phyloP scores from a whole-genome alignment of 1,139 yeast genomes.

The Nakaseomyces bracarensis region DNA sequence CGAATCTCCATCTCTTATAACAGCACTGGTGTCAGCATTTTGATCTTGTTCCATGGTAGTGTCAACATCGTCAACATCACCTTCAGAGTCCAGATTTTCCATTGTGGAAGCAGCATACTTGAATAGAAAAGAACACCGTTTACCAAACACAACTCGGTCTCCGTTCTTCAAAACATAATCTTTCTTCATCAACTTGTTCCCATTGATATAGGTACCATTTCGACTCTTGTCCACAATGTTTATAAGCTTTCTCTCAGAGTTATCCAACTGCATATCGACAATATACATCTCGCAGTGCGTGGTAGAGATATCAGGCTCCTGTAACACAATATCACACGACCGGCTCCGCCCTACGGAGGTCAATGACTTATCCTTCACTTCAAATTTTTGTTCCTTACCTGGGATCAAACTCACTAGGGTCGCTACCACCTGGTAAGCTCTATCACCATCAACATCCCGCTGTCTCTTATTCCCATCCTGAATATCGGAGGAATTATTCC shows the following conservation, averaged over 20 bases:
- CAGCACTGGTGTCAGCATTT: background rate
- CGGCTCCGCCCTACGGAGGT: slow-evolving; percentile 51
- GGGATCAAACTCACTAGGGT: slow-evolving; percentile 28
- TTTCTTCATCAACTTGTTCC: slow-evolving; percentile 43
- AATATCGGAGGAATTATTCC: slow-evolving; percentile 1
- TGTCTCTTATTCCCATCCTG: background rate
- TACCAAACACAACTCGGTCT: slow-evolving; percentile 56
- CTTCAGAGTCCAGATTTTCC: background rate
- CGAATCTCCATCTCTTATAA: slow-evolving; percentile 12
- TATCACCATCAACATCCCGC: slow-evolving; percentile 1
- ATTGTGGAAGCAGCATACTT: slow-evolving; percentile 34
- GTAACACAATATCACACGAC: slow-evolving; percentile 48
- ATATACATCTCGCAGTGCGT: slow-evolving; percentile 50
- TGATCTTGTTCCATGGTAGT: slow-evolving; percentile 6
- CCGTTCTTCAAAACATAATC: slow-evolving; percentile 50
- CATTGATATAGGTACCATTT: slow-evolving; percentile 63
- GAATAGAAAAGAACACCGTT: slow-evolving; percentile 48
- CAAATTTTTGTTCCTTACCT: slow-evolving; percentile 27
- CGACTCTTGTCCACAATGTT: slow-evolving; percentile 53
- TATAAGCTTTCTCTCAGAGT: slow-evolving; percentile 37
- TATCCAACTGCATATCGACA: slow-evolving; percentile 32
- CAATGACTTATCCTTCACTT: slow-evolving; percentile 15
- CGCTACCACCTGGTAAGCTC: slow-evolving; percentile 6
- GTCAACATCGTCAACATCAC: too few relatives aligned
- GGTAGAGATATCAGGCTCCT: slow-evolving; percentile 58